Evolutionary conservation across 768 basidiomycete genomes (phyloP).

Genomic region (Amylocystis lapponica): DNA sequence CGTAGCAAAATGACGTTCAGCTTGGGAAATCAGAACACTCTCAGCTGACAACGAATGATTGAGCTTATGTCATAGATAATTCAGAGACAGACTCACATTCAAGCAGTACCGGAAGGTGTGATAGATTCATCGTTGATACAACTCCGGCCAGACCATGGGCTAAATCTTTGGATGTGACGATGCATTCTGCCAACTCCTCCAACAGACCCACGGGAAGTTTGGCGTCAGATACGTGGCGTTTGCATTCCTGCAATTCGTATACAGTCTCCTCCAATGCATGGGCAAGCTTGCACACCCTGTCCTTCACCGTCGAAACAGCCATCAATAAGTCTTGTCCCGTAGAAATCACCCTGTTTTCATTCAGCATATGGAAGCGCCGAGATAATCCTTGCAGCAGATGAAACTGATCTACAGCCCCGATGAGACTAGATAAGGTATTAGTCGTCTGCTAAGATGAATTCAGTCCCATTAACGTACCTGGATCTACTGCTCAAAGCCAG

Average conservation of each 20-base stretch:
- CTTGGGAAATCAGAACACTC: neutral
- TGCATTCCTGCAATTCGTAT: conserved; percentile 14
- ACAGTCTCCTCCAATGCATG: conserved; percentile 27
- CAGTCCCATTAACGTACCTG: conserved; percentile 42
- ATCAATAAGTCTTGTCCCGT: conserved; percentile 17
- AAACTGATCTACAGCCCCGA: conserved; percentile 1
- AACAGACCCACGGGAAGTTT: conserved; percentile 21
- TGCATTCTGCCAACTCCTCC: conserved; percentile 14
- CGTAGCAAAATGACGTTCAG: conserved; percentile 5
- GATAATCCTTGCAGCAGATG: conserved; percentile 4
- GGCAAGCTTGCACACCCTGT: conserved; percentile 20
- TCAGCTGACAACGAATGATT: conserved; percentile 6
- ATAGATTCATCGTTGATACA: conserved; percentile 18
- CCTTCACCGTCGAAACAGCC: conserved; percentile 18
- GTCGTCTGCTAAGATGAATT: conserved; percentile 29
- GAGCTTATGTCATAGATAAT: neutral
- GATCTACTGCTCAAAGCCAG: conserved; percentile 58
- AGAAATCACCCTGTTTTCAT: conserved; percentile 16
- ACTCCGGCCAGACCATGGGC: conserved; percentile 22
- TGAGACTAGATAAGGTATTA: too few relatives aligned
- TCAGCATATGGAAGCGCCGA: conserved; percentile 8
- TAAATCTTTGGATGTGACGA: conserved; percentile 4
- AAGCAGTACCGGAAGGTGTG: conserved; percentile 29
- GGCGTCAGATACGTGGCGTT: conserved; percentile 24
- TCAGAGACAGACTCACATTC: conserved; percentile 26